Evolutionary conservation across 1,284 basidiomycete species (phyloP), one percentile per base, ranked within the genome.

Genomic region (Naganishia cerealis): DNA sequence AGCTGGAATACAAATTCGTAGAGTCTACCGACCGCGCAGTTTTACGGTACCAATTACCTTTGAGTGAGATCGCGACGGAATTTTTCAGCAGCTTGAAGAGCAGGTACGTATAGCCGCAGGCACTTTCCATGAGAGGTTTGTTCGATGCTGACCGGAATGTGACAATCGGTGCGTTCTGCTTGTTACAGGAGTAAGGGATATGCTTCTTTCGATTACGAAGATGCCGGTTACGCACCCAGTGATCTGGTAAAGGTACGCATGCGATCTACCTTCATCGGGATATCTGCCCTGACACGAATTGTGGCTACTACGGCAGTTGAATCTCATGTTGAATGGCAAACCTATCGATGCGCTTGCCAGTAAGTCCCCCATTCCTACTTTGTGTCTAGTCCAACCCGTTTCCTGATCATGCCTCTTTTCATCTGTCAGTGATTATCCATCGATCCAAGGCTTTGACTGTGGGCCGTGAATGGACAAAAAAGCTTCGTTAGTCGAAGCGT

Each of bases 131-230:
- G 10, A 24, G 3, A 8, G 2, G n/a, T 13, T 9, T 10, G 8
- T 24, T 50, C n/a, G 18, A 29, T 33, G 1, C 40, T 57, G 15
- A 39, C 29, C 29, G 5, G 18, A 13, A 29, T 33, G 24, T 26
- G 6, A 2, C 29, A 8, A 8, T 9, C 21, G 7, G 1, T 21
- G 46, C 15, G n/a, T 24, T 50, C 9, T 21, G 38, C 29, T 85
- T 88, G 13, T 13, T n/a, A 38, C 29, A 68, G 61, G 56, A 93
- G 90, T 75, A 94, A 91, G 3, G 92, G 92, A 26, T 95, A 93
- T 77, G 92, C 92, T 10, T 92, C 90, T 75, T 94, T 95, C 75
- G 92, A 95, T 75, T 97, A 96, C 73, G 93, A 96, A 77, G 90
- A 94, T 78, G 91, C 88, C 5, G 93, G 91, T 0, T 96, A 95